Percentiles rank a stretch among this genome's conserved stretches.
Evolutionary conservation across 352 stramenopile genomes (phyloP).

Genomic region (Globisporangium middletonii): DNA sequence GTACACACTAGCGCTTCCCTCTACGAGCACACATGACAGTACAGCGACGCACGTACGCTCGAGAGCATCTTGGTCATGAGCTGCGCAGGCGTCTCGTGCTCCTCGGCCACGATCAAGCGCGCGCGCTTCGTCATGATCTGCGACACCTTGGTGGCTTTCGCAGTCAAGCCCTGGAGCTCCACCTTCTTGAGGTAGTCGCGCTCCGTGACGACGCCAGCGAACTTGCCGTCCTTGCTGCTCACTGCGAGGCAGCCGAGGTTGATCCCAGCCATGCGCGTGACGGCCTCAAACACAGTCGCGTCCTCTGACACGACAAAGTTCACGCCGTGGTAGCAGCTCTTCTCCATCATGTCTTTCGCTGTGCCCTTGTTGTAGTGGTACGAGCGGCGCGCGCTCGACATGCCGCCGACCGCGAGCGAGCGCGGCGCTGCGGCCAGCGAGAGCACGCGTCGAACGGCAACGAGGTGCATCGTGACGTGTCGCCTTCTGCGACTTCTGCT

Average conservation of each 20-base stretch:
- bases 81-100: constrained; percentile 80
- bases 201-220: constrained; percentile 91
- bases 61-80: constrained; percentile 97
- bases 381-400: constrained; percentile 1
- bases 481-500: no score
- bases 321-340: constrained; percentile 92
- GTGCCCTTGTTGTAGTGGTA: constrained; percentile 78
- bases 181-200: constrained; percentile 96
- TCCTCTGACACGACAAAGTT: constrained; percentile 94
- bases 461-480: not conserved
- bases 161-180: constrained; percentile 89
- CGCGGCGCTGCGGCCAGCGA: not conserved
- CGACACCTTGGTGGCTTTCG: constrained; percentile 78
- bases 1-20: not conserved
- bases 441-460: not conserved
- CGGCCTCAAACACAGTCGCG: constrained; percentile 90
- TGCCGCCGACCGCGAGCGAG: not conserved
- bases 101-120: constrained; percentile 86
- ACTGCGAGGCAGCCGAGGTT: constrained; percentile 91
- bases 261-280: constrained; percentile 94
- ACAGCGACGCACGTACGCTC: constrained; percentile 37
- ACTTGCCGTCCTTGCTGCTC: constrained; percentile 82
- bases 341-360: constrained; percentile 89
- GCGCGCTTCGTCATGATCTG: constrained; percentile 94
- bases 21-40: not conserved